Percentiles rank a stretch among this genome's conserved stretches.
Conservation (phyloP, 768 basidiomycete species). For the Cantharellus anzutake region DNA sequence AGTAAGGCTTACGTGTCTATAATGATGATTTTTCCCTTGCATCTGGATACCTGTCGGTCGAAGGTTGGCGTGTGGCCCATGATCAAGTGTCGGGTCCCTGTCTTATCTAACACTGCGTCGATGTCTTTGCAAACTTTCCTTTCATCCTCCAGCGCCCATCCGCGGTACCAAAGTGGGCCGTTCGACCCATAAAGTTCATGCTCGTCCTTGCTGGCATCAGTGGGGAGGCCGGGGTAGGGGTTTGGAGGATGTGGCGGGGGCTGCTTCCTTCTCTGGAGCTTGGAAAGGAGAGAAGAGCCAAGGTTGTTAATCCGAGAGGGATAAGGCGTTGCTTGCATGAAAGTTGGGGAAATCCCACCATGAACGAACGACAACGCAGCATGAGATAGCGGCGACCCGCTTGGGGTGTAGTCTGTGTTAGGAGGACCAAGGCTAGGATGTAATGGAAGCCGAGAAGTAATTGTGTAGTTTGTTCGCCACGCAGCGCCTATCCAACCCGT, state of each 20-base stretch:
- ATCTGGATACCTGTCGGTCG: constrained; percentile 61
- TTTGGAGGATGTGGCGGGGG: constrained; percentile 65
- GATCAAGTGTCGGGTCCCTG: constrained; percentile 73
- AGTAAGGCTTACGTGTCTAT: constrained; percentile 64
- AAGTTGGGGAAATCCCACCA: constrained; percentile 70
- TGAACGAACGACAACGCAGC: constrained; percentile 85
- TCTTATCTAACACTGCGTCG: constrained; percentile 45
- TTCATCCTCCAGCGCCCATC: constrained; percentile 68
- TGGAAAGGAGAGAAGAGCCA: constrained; percentile 45
- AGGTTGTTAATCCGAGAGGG: constrained; percentile 67
- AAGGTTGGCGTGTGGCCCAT: constrained; percentile 98
- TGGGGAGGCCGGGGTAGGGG: constrained; percentile 53
- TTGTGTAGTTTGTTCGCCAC: constrained; percentile 76
- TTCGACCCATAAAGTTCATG: constrained; percentile 47
- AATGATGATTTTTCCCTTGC: constrained; percentile 82
- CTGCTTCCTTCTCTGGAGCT: constrained; percentile 43
- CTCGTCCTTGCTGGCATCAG: constrained; percentile 45
- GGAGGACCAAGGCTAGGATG: constrained; percentile 49
- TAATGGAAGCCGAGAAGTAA: constrained; percentile 61
- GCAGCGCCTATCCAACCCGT: constrained; percentile 55
- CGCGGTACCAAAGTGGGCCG: constrained; percentile 90
- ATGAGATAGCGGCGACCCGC: constrained; percentile 41
- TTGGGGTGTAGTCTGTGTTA: constrained; percentile 33
- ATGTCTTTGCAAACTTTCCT: constrained; percentile 51
- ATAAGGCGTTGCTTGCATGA: constrained; percentile 56